Evolutionary conservation across 495 filamentous ascomycete genomes (phyloP).

Genomic region (Aspergillus mulundensis): DNA sequence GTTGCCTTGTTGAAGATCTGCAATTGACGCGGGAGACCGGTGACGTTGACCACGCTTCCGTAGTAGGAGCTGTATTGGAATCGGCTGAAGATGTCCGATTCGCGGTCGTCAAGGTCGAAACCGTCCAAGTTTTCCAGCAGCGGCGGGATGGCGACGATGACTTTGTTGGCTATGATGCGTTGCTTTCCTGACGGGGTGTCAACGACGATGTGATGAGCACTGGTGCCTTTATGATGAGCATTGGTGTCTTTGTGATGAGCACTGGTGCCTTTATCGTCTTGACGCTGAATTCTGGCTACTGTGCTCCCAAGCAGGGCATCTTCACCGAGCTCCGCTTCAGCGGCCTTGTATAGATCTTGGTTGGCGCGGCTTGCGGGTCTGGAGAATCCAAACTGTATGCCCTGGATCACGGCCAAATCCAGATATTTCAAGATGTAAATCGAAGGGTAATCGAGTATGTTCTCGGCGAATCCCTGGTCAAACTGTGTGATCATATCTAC

Average conservation of each 20-base stretch:
- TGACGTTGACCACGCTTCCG: no score
- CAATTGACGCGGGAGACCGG: not conserved
- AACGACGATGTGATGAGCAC: constrained; percentile 25
- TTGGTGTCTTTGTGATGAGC: no score
- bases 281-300: constrained; percentile 20
- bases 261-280: constrained; percentile 22
- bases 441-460: constrained; percentile 25
- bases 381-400: not conserved
- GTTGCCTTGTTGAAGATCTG: constrained; percentile 25
- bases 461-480: constrained; percentile 28
- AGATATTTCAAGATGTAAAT: constrained; percentile 17
- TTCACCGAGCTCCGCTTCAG: not conserved
- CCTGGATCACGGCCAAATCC: not conserved
- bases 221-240: no score
- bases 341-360: not conserved
- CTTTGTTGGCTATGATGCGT: constrained; percentile 38
- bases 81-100: constrained; percentile 36
- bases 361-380: not conserved
- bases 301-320: constrained; percentile 17
- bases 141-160: constrained; percentile 38
- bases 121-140: constrained; percentile 25
- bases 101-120: constrained; percentile 32
- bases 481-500: constrained; percentile 11
- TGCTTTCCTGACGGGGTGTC: constrained; percentile 32
- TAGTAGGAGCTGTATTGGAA: constrained; percentile 24